Evolutionary conservation across 768 basidiomycete species (phyloP).

Genomic region (Phylloporus sp.): DNA sequence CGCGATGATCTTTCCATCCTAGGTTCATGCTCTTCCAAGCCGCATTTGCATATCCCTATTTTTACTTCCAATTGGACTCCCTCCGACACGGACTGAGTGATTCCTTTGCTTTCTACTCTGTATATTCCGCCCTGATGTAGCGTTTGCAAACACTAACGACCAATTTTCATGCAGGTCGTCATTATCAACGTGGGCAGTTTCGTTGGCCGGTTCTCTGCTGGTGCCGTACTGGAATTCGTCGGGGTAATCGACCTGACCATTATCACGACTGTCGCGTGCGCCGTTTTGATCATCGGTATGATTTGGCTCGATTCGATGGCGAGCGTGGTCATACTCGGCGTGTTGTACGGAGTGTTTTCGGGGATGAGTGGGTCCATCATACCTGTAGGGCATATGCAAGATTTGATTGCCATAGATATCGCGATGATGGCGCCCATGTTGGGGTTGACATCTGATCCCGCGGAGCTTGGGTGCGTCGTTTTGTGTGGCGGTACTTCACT

Average conservation of each 20-base stretch:
- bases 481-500: not conserved
- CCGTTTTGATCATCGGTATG: slow-evolving; percentile 41
- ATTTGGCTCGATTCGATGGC: slow-evolving; percentile 37
- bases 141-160: no score
- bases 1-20: not conserved
- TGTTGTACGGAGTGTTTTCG: slow-evolving; percentile 46
- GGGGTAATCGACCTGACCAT: slow-evolving; percentile 44
- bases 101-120: slow-evolving; percentile 52
- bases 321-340: slow-evolving; percentile 38
- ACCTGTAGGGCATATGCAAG: not conserved
- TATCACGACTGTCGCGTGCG: slow-evolving; percentile 29
- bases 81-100: slow-evolving; percentile 42
- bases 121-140: no score
- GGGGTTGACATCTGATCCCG: slow-evolving; percentile 40
- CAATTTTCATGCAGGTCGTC: slow-evolving; percentile 36
- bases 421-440: slow-evolving; percentile 40
- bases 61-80: slow-evolving; percentile 55
- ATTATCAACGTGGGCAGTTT: slow-evolving; percentile 49
- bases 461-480: slow-evolving; percentile 47
- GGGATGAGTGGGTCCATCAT: slow-evolving; percentile 35
- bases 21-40: slow-evolving; percentile 30
- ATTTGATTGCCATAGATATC: slow-evolving; percentile 27
- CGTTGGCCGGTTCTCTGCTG: slow-evolving; percentile 43
- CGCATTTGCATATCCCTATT: slow-evolving; percentile 47
- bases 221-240: slow-evolving; percentile 33